Evolutionary conservation across 225 moss, liverwort and hornwort genomes (phyloP).

Genomic region (Pseudoscleropodium purum): DNA sequence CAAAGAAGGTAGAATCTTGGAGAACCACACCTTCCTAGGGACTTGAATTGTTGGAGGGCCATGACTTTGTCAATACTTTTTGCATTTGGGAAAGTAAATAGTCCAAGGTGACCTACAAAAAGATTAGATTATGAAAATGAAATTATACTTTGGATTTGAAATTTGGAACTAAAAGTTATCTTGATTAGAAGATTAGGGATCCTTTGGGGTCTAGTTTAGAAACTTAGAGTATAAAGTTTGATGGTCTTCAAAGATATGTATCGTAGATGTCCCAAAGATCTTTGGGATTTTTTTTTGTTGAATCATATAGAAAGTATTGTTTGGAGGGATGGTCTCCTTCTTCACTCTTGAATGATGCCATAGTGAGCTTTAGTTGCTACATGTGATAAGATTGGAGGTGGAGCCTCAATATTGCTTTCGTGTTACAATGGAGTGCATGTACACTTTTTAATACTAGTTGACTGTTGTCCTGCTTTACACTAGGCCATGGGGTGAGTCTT

Average conservation of each 20-base stretch:
- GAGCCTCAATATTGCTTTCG: rapidly evolving
- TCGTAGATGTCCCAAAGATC: rapidly evolving
- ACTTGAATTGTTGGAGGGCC: background rate
- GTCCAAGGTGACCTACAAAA: rapidly evolving
- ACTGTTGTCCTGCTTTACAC: rapidly evolving
- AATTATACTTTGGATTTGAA: rapidly evolving
- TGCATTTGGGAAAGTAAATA: background rate
- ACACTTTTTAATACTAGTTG: rapidly evolving
- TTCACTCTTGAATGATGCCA: background rate
- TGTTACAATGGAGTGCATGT: rapidly evolving
- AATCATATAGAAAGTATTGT: background rate
- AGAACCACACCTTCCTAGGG: background rate
- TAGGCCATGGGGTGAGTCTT: background rate
- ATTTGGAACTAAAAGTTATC: background rate
- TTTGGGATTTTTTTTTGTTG: too few relatives aligned
- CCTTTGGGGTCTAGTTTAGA: background rate
- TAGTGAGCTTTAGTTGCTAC: rapidly evolving
- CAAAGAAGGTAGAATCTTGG: background rate
- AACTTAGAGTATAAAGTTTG: background rate
- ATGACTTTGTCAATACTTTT: background rate
- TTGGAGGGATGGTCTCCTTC: background rate
- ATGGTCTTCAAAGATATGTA: background rate
- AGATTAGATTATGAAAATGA: background rate
- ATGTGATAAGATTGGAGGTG: rapidly evolving
- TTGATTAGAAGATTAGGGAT: too few relatives aligned